Base-by-base conservation (phyloP, 495 filamentous ascomycete species). In the Corynascus novoguineensis region DNA sequence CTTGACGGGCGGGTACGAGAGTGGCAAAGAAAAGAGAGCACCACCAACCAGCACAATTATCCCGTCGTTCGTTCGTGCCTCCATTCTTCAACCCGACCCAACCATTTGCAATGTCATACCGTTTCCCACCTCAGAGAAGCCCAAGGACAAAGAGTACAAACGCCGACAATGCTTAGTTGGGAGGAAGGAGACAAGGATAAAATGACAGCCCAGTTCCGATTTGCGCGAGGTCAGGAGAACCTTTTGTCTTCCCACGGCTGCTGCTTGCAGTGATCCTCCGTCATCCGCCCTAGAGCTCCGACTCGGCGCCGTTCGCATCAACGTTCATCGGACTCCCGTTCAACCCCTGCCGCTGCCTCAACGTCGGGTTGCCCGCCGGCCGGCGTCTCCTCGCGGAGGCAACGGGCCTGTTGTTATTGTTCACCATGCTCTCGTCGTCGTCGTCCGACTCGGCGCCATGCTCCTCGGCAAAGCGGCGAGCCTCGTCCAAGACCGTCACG, bases 401-500 rank as follows among this genome's bases (percentile, higher is more conserved):
- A n/a, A n/a, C 60, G 5, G 64, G 60, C 51, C 70, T 64, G 22
- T 70, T 67, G 51, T 72, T n/a, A n/a, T n/a, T 44, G 51, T 64
- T 71, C 74, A 73, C 70, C 74, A 73, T 78, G 58, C 65, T 72
- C 57, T 76, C 74, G 53, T 75, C 74, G 10, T 77, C 75, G 53
- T 75, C 73, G 21, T 78, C 75, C 46, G 66, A 71, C 15, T 74
- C 74, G 4, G 35, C 38, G 22, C 60, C 69, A 48, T 76, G 66
- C 27, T 77, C 74, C 45, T 77, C 78, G 21, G 74, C 79, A 31
- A 77, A 86, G 17, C 73, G 69, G 31, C 81, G 69, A 58, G 81
- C 82, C 73, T 98, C 93, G 54, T 98, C 92, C 46, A 97, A 73
- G 61, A 92, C 86, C 17, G 72, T 80, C 42, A 97, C 76, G 61